Percentiles rank a stretch among this genome's conserved stretches.
These are phyloP conservation scores for Akanthomyces lecanii DNA, from an alignment of 2,329 filamentous ascomycete genomes.

Conservation along the genomic window DNA sequence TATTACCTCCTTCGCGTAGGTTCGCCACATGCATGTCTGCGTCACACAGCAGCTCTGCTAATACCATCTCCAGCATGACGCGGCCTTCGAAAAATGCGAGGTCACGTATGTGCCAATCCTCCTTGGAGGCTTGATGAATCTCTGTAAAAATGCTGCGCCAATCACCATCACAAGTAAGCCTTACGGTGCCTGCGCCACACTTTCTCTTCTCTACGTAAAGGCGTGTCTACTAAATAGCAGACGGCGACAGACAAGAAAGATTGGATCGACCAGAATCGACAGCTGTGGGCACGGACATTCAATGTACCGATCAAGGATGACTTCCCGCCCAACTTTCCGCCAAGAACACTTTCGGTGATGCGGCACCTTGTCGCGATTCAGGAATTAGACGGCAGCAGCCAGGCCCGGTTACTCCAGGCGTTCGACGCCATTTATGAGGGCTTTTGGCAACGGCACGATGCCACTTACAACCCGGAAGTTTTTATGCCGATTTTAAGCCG, in stretches of 20 bases:
- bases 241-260: conserved; percentile 32
- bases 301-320: conserved; percentile 30
- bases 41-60: background rate
- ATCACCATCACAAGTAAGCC: conserved; percentile 34
- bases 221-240: background rate
- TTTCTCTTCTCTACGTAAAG: background rate
- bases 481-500: conserved; percentile 25
- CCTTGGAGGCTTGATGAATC: conserved; percentile 35
- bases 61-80: conserved; percentile 25
- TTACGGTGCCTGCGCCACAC: background rate
- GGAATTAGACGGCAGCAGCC: conserved; percentile 21
- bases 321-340: conserved; percentile 34
- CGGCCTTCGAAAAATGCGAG: conserved; percentile 28
- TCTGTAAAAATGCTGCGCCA: conserved; percentile 34
- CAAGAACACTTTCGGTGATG: conserved; percentile 32
- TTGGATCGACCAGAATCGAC: conserved; percentile 31
- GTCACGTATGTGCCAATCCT: conserved; percentile 36
- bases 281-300: conserved; percentile 33
- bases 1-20: conserved; percentile 36
- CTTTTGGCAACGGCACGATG: conserved; percentile 30
- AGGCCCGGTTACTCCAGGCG: conserved; percentile 22
- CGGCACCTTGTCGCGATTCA: conserved; percentile 30
- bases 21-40: conserved; percentile 2
- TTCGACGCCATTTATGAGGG: conserved; percentile 32
- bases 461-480: conserved; percentile 27